Percentiles rank a stretch among this genome's conserved stretches.
Conservation (phyloP, 1,284 basidiomycete genomes). For the Microbotryomycetes sp. region DNA sequence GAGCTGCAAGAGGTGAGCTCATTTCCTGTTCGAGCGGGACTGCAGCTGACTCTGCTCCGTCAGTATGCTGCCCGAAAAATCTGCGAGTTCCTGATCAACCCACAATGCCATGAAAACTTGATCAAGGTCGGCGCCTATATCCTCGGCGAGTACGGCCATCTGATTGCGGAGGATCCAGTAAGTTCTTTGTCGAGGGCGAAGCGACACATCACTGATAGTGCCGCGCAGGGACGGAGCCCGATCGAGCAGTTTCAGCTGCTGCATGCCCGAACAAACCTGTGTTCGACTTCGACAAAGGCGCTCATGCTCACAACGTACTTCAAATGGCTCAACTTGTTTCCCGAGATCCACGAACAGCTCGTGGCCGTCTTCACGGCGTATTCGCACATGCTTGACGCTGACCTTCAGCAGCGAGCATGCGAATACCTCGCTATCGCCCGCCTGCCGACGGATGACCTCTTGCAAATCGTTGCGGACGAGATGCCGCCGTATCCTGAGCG, state of each 20-base stretch:
- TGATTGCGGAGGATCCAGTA: conserved; percentile 80
- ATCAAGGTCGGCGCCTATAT: conserved; percentile 97
- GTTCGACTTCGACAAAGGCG: conserved; percentile 83
- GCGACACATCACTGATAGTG: neutral
- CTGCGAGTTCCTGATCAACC: conserved; percentile 78
- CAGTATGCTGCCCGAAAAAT: conserved; percentile 92
- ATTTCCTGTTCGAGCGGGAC: neutral
- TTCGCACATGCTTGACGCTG: conserved; percentile 92
- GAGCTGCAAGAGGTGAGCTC: conserved; percentile 53
- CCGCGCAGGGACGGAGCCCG: conserved; percentile 66
- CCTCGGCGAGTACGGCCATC: conserved; percentile 86
- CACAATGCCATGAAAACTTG: conserved; percentile 82
- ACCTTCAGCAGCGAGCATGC: conserved; percentile 96
- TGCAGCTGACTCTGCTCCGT: conserved; percentile 43
- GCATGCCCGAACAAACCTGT: conserved; percentile 92
- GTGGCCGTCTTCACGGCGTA: conserved; percentile 96
- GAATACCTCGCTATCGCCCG: conserved; percentile 84
- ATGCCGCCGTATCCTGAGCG: conserved; percentile 98
- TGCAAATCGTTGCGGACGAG: conserved; percentile 94
- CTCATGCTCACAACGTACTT: conserved; percentile 93
- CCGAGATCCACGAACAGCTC: conserved; percentile 92
- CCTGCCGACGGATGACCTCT: conserved; percentile 78
- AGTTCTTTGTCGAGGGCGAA: neutral
- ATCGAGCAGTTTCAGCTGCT: conserved; percentile 90
- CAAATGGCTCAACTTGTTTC: conserved; percentile 99